Base-by-base conservation (phyloP, 1,284 basidiomycete species). In the Takashimella tepidaria region DNA sequence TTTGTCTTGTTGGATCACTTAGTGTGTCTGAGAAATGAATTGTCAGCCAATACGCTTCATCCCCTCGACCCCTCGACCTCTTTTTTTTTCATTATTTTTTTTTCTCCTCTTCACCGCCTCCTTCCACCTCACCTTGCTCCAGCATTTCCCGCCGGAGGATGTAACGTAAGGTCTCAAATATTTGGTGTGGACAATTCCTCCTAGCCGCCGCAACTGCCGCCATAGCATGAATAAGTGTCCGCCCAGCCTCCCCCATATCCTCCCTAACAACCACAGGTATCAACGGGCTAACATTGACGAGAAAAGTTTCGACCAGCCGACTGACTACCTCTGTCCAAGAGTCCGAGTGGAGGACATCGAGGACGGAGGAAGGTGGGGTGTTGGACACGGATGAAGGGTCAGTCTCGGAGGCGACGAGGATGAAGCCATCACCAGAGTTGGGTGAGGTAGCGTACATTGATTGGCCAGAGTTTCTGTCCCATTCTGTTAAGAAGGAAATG, bases 201-300 rank as follows among this genome's bases (percentile, higher is more conserved):
- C 64, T 49, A 1, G 58, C 52, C 11, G 63, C 62, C 5, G 63
- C 63, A 3, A 67, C 63, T 1, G 58, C 61, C 3, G 63, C 63
- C 59, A 67, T 59, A 10, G 61, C 61, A 41, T 61, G 58, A 11
- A 51, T 31, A 10, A 67, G 45, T 22, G 51, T 47, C 12, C 47
- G 42, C 16, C 50, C 49, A 10, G 57, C 60, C n/a, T 53, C 42
- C 2, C 41, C 46, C 46, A 61, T 57, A 12, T 67, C 60, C 12
- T 54, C 50, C 16, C 59, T 50, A 8, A 44, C 50, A 3, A 67
- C 58, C 13, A 67, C 54, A 0, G 65, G 65, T 11, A 67, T 49
- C 13, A 63, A 27, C 13, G 59, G 57, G 8, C 54, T 50, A 6
- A 58, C 42, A 25, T 63, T 52, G 4, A 47, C 58, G 24, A 65